A percentile compares a stretch with the other conserved stretches of the same genome.
phyloP scores from a whole-genome alignment of 2,329 filamentous ascomycete species.

The Trichophyton verrucosum region DNA sequence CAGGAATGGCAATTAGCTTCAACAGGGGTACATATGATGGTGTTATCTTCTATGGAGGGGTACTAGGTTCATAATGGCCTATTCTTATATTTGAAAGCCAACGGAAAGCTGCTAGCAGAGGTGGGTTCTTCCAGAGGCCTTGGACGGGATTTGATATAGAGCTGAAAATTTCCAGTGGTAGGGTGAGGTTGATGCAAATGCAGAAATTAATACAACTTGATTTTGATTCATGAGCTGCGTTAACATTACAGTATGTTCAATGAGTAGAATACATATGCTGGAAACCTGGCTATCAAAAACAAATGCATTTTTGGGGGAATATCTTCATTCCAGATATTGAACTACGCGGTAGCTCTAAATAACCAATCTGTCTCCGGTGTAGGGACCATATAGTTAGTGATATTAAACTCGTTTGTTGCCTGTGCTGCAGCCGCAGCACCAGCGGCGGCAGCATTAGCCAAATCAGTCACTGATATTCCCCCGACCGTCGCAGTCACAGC shows the following conservation, averaged over 20 bases:
- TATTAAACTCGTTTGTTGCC: slow-evolving; percentile 28
- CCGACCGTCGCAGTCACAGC: not conserved
- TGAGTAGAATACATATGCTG: not conserved
- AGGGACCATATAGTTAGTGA: slow-evolving; percentile 35
- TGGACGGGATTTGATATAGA: no score
- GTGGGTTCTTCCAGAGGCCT: no score
- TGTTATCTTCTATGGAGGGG: no score
- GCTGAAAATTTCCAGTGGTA: no score
- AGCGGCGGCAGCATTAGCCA: slow-evolving; percentile 1
- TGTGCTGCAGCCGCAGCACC: not conserved
- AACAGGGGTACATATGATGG: not conserved
- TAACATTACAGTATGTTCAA: not conserved
- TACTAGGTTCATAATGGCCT: no score
- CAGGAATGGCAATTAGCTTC: not conserved
- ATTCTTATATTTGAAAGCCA: no score
- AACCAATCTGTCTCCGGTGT: slow-evolving; percentile 38
- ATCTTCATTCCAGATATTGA: not conserved
- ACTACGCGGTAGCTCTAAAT: slow-evolving; percentile 16
- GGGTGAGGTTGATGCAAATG: no score
- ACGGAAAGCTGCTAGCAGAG: no score
- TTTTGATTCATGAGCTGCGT: not conserved
- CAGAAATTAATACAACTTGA: not conserved
- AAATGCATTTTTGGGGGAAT: not conserved
- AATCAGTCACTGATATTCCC: not conserved
- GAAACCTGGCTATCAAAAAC: not conserved